These are phyloP conservation scores for Suillus sp. DNA, from an alignment of 768 basidiomycete species.

Conservation along the genomic window DNA sequence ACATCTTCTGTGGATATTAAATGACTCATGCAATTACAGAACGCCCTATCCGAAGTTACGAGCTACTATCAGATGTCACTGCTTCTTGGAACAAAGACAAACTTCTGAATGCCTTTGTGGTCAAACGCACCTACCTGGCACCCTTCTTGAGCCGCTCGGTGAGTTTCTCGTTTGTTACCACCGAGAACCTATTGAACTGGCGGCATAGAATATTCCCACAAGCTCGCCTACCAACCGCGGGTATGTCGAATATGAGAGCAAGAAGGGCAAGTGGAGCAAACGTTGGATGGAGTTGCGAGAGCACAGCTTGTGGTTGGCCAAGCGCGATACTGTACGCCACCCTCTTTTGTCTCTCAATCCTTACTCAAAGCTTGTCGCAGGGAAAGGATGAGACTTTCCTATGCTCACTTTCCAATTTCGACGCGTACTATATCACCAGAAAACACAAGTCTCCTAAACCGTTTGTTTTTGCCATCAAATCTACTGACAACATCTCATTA, in stretches of 20 bases:
- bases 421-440: constrained; percentile 80
- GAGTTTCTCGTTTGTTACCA: constrained; percentile 30
- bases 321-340: constrained; percentile 77
- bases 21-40: constrained; percentile 49
- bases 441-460: constrained; percentile 80
- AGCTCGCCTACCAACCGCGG: constrained; percentile 48
- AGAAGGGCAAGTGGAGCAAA: constrained; percentile 95
- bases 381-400: constrained; percentile 82
- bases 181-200: constrained; percentile 44
- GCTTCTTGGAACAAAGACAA: constrained; percentile 89
- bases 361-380: constrained; percentile 39
- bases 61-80: constrained; percentile 76
- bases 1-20: constrained; percentile 8
- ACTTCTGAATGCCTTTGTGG: constrained; percentile 75
- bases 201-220: constrained; percentile 51
- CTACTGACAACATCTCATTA: constrained; percentile 79
- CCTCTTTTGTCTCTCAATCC: constrained; percentile 2
- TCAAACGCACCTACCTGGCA: constrained; percentile 73
- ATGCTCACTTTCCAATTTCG: constrained; percentile 87
- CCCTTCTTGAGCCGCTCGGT: constrained; percentile 60
- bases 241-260: constrained; percentile 87
- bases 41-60: constrained; percentile 86
- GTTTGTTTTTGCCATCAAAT: constrained; percentile 86
- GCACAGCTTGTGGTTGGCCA: constrained; percentile 84
- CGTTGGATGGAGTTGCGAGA: constrained; percentile 87